Conservation (phyloP, 2,329 filamentous ascomycete genomes). For the Xylaria multiplex region DNA sequence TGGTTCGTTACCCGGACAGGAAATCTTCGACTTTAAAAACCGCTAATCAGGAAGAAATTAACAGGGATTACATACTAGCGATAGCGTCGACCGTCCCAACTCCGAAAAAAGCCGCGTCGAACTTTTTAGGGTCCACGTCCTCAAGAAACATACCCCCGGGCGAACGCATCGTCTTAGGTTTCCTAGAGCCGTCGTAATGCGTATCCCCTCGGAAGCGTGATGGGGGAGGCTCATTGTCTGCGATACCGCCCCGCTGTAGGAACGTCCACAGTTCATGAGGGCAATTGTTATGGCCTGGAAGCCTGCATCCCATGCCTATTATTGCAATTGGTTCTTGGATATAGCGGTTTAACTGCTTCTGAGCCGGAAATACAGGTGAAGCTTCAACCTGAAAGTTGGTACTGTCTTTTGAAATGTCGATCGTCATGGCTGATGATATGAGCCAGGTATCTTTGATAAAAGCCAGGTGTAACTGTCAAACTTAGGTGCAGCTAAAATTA, state of each 20-base stretch:
- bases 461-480: no score
- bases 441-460: no score
- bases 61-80: no score
- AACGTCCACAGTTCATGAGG: conserved; percentile 36
- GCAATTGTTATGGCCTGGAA: conserved; percentile 45
- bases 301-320: conserved; percentile 23
- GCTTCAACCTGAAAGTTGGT: no score
- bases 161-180: conserved; percentile 50
- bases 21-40: not conserved
- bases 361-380: no score
- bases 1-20: not conserved
- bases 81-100: conserved; percentile 34
- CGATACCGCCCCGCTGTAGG: conserved; percentile 14
- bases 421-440: no score
- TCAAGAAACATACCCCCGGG: conserved; percentile 54
- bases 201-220: conserved; percentile 38
- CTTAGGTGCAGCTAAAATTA: no score
- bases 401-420: no score
- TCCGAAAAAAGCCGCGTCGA: conserved; percentile 51
- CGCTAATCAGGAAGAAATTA: not conserved
- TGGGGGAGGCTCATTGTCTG: conserved; percentile 42
- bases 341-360: no score
- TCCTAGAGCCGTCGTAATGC: conserved; percentile 52
- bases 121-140: conserved; percentile 47
- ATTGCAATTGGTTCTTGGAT: conserved; percentile 30